Conservation (phyloP, 352 stramenopile genomes). For the Phytophthora ramorum region DNA sequence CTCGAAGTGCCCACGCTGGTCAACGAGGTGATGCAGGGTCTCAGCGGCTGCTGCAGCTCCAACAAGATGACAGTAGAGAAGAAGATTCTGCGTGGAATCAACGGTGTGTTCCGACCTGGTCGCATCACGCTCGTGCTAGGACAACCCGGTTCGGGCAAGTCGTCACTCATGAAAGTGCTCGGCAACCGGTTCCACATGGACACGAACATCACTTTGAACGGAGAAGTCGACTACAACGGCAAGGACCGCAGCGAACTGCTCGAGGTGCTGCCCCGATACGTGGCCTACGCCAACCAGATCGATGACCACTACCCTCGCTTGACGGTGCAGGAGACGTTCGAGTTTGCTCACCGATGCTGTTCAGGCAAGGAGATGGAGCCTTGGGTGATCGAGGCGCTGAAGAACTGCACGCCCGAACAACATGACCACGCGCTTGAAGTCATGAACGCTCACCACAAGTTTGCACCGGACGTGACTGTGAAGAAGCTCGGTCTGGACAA, state of each 20-base stretch:
- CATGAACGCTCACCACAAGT: slow-evolving; percentile 42
- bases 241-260: slow-evolving; percentile 39
- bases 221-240: slow-evolving; percentile 57
- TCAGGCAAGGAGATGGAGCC: slow-evolving; percentile 40
- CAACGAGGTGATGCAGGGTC: slow-evolving; percentile 38
- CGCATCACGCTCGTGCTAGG: slow-evolving; percentile 63
- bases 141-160: slow-evolving; percentile 34
- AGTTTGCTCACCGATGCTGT: slow-evolving; percentile 59
- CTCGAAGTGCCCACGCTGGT: slow-evolving; percentile 54
- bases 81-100: slow-evolving; percentile 57
- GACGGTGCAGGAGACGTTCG: slow-evolving; percentile 64
- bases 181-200: slow-evolving; percentile 57
- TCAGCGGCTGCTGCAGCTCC: slow-evolving; percentile 23
- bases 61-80: slow-evolving; percentile 45
- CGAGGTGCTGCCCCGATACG: slow-evolving; percentile 44
- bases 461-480: slow-evolving; percentile 35
- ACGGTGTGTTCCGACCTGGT: slow-evolving; percentile 51
- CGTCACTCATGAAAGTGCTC: slow-evolving; percentile 54
- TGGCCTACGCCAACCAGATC: slow-evolving; percentile 56
- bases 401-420: slow-evolving; percentile 37
- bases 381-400: slow-evolving; percentile 17
- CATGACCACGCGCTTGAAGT: slow-evolving; percentile 47
- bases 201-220: slow-evolving; percentile 49
- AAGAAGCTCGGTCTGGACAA: slow-evolving; percentile 65
- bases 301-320: slow-evolving; percentile 52